Evolutionary conservation across 2,329 filamentous ascomycete genomes (phyloP).

Genomic region (Penicillium sp.): DNA sequence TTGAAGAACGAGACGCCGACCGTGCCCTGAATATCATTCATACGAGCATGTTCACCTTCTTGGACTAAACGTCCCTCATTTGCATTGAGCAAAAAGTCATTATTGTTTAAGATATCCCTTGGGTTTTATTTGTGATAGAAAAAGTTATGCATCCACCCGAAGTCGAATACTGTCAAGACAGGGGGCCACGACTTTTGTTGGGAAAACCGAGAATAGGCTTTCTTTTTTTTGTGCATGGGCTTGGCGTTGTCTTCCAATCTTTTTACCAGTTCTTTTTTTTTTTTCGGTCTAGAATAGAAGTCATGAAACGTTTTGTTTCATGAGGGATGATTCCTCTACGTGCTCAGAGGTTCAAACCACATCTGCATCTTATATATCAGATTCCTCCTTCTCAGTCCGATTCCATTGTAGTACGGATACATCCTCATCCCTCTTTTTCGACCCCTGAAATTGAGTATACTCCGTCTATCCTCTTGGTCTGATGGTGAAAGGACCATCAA

Average conservation of each 20-base stretch:
- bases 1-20: slow-evolving; percentile 85
- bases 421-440: neutral
- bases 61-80: slow-evolving; percentile 57
- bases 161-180: neutral
- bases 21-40: slow-evolving; percentile 94
- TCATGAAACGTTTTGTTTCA: slow-evolving; percentile 8
- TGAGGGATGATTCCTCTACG: neutral
- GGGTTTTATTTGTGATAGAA: slow-evolving; percentile 13
- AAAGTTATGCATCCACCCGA: slow-evolving; percentile 18
- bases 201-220: slow-evolving; percentile 9
- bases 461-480: neutral
- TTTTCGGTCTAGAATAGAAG: slow-evolving; percentile 10
- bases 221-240: slow-evolving; percentile 19
- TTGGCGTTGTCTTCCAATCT: slow-evolving; percentile 18
- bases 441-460: neutral
- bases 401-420: neutral
- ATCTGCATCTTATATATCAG: neutral
- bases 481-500: neutral
- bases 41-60: slow-evolving; percentile 93
- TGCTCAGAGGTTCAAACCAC: neutral
- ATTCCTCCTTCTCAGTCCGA: neutral
- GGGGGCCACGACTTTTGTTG: neutral
- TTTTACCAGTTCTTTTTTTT: neutral
- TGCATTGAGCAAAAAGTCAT: slow-evolving; percentile 13
- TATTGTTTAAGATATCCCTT: slow-evolving; percentile 28